Evolutionary conservation across 2,329 filamentous ascomycete species (phyloP), one percentile per base, ranked within the genome.

Genomic region (Corynespora cassiicola): DNA sequence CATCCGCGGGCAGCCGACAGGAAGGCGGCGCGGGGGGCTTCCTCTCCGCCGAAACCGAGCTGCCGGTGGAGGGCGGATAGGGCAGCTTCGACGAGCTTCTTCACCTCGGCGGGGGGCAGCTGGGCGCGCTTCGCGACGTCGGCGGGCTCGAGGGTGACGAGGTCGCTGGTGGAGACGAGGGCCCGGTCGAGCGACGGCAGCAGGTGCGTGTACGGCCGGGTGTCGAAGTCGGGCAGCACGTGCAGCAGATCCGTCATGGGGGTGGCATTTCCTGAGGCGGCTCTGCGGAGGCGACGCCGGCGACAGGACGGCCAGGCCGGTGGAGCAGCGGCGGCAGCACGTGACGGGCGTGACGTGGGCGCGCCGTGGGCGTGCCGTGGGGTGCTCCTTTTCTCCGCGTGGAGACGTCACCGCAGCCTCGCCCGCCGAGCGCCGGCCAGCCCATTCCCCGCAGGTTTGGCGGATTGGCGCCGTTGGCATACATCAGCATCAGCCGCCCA

Each of bases 121-220:
- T 86, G 85, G 32, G 90, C 91, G 65, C 89, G 86, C 73, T 88
- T 94, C 40, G 90, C 90, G 50, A 97, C 82, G 61, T 96, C 87
- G 45, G 85, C 77, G 4, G 85, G 79, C 61, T 96, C 88, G 47
- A 95, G 84, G 3, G 88, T 88, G 57, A 99, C 78, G 31, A 99
- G 80, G 65, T 99, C 94, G 55, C 83, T 84, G 20, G 87, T 88
- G 17, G 87, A 87, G 63, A 99, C 76, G 34, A 78, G 76, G 56
- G 88, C 83, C 65, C 82, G 82, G 72, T 97, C 92, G 38, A 97
- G 80, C 15, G 84, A 82, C 3, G 88, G 85, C 20, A 96, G 72
- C 30, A 96, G 83, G 59, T 87, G 83, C 26, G 84, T 77, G 71
- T 87, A 92, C 46, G 79, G 78, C 61, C 80, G 77, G 50, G 81